Conservation (phyloP, 768 basidiomycete genomes). For the Naematelia encephala region DNA sequence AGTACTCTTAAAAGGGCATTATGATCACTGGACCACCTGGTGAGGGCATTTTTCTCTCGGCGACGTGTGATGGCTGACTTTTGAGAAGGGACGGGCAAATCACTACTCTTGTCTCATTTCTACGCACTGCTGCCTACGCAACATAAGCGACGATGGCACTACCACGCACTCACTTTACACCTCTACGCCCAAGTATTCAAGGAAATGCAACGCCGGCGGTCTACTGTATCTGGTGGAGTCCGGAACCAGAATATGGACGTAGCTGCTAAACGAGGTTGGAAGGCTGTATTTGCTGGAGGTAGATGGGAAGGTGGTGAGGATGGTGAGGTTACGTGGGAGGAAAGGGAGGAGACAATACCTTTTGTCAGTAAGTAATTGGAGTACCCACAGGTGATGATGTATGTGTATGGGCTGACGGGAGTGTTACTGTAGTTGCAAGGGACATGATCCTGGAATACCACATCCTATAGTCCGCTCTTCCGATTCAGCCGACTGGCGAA, state of each 20-base stretch:
- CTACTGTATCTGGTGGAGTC: slow-evolving; percentile 9
- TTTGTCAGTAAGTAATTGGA: slow-evolving; percentile 41
- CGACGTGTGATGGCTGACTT: background rate
- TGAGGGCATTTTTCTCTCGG: no score
- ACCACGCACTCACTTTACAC: slow-evolving; percentile 59
- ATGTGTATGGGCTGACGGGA: slow-evolving; percentile 14
- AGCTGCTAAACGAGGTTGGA: slow-evolving; percentile 38
- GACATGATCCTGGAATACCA: slow-evolving; percentile 50
- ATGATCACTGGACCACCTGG: slow-evolving; percentile 57
- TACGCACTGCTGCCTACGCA: slow-evolving; percentile 58
- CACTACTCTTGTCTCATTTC: slow-evolving; percentile 61
- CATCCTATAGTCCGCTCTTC: slow-evolving; percentile 36
- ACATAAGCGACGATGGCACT: slow-evolving; percentile 61
- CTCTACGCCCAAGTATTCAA: slow-evolving; percentile 60
- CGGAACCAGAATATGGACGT: slow-evolving; percentile 40
- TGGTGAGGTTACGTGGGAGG: slow-evolving; percentile 32
- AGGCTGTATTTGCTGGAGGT: slow-evolving; percentile 48
- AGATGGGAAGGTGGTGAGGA: slow-evolving; percentile 47
- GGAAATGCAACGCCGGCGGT: slow-evolving; percentile 53
- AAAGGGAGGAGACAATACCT: slow-evolving; percentile 51
- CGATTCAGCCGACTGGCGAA: slow-evolving; percentile 26
- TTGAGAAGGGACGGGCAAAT: slow-evolving; percentile 56
- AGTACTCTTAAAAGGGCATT: slow-evolving; percentile 52
- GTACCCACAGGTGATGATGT: background rate
- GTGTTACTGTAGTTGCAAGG: slow-evolving; percentile 43